Base-by-base conservation (phyloP, 306 rosid species). In the Dalbergia cochinchinensis region DNA sequence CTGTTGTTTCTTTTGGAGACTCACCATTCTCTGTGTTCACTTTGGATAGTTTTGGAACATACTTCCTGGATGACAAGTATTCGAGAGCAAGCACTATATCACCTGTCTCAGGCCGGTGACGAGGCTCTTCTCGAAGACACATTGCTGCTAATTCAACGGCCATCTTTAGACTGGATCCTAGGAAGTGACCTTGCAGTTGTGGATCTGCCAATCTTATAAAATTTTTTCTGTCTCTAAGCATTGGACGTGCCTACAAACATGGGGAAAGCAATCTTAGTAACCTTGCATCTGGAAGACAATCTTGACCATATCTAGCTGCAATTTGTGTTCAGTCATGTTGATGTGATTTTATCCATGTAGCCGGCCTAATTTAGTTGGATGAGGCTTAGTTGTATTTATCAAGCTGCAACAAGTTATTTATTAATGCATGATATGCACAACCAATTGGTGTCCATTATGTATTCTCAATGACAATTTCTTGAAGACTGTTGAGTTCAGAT, bases 71-170 rank as follows among this genome's bases (percentile, higher is more conserved):
- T 10, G 69, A 34, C 44, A 87, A 72, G 82, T 42, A 87, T 6
- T 82, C 78, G 22, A 87, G 71, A 55, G 88, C 90, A 11, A 42
- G 20, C 75, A 84, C 69, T 69, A 84, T 65, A 22, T 87, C 83
- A 20, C 67, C 31, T 39, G 86, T 69, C 7, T n/a, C 26, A 33
- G 90, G 90, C 83, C 90, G 86, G 12, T 53, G 55, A 31, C 48
- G 73, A 4, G 86, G 85, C 35, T 82, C 80, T 76, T 85, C 90
- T 79, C 82, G 75, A 60, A 82, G 85, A 77, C 90, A 87, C 86
- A 87, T 82, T 57, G 71, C 31, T 67, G 88, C 81, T 73, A 87
- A 33, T 79, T 87, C 83, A 71, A 82, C 2, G 3, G 83, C 76
- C 79, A 60, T 82, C 79, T 16, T 47, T 68, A 87, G 72, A 65